Evolutionary conservation across 176 grass and related monocot genomes (phyloP), one percentile per base, ranked within the genome.

Genomic region (Pontederia paniculata): DNA sequence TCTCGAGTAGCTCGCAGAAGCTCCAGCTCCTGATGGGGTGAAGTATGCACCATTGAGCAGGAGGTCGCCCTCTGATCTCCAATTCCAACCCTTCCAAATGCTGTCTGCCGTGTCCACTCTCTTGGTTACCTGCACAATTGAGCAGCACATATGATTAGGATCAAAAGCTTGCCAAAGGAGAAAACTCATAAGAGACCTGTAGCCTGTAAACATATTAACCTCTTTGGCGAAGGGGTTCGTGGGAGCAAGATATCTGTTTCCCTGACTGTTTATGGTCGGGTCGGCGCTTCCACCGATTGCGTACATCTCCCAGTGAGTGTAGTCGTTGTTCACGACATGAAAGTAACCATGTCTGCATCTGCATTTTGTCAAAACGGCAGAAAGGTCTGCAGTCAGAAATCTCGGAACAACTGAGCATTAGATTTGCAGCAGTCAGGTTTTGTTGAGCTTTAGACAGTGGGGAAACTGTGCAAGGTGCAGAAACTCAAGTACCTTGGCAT

Each of bases 71-170:
- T 93, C 88, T 9, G 88, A 93, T 52, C 88, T 86, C 88, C 88
- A 93, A 79, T 93, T 93, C 88, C 88, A 93, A 65, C 60, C 10
- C 73, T 93, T 77, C 88, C 88, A 93, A n/a, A 60, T 43, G 48
- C 18, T 63, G 23, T 68, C 45, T 1, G 19, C 45, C 0, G 88
- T 93, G 3, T 86, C 76, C 0, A 93, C 88, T 2, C 88, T 86
- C 76, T 93, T 93, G 9, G 88, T 93, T 12, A 93, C 79, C 88
- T 93, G 28, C 28, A 37, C 28, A 37, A 37, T 37, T 37, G 28
- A 37, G 28, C 28, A 37, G 28, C 28, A 37, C 66, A 37, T 37
- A 37, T 5, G 28, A 37, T 37, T 37, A 37, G 28, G 7, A 37
- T 37, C 28, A 37, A 6, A 18, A 48, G 73, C 70, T 22, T 11